These are phyloP conservation scores for Sporobolomyces pararoseus DNA, from an alignment of 768 basidiomycete genomes.

Conservation along the genomic window DNA sequence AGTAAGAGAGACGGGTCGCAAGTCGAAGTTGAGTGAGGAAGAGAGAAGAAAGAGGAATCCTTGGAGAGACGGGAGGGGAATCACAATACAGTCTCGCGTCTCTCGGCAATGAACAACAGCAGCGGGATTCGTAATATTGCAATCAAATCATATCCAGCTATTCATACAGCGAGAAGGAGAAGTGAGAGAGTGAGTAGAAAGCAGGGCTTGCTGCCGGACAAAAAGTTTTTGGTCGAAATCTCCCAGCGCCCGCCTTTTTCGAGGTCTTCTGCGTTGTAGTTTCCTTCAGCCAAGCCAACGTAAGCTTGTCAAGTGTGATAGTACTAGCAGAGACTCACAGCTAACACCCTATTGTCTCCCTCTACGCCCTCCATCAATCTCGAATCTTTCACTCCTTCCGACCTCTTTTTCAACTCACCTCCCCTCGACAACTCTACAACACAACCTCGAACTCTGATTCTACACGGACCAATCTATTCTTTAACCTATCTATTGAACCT, in stretches of 20 bases:
- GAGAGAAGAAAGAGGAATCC: not conserved
- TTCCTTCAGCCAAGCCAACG: constrained; percentile 3
- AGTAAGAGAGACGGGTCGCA: not conserved
- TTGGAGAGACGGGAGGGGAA: not conserved
- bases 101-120: not conserved
- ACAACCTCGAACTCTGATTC: not conserved
- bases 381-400: not conserved
- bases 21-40: not conserved
- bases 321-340: not conserved
- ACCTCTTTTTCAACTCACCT: not conserved
- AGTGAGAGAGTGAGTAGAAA: not conserved
- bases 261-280: constrained; percentile 17
- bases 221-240: not conserved
- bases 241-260: not conserved
- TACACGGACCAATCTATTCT: not conserved
- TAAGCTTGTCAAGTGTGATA: constrained; percentile 1
- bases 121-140: not conserved
- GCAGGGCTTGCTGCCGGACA: not conserved
- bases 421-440: not conserved
- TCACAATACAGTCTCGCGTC: too few species aligned
- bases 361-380: not conserved
- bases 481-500: not conserved
- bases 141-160: too few species aligned
- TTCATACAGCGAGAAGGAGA: not conserved
- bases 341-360: not conserved